Conservation (phyloP, 441 rosid species). For the Gossypium gossypioides region DNA sequence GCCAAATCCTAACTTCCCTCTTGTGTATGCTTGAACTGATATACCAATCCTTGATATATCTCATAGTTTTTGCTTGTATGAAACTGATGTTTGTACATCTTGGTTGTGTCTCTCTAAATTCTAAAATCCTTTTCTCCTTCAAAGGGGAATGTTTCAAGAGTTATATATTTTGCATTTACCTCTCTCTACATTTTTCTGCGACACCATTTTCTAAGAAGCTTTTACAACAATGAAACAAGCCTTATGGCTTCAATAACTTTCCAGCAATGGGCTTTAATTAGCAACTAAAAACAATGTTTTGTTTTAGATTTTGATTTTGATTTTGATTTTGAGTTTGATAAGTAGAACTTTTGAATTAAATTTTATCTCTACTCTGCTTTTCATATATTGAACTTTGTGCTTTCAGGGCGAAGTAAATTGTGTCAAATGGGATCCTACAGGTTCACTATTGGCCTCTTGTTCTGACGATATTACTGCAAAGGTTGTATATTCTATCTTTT, state of each 20-base stretch:
- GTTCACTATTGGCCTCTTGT: conserved; percentile 83
- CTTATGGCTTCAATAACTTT: background rate
- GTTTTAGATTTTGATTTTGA: background rate
- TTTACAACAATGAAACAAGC: background rate
- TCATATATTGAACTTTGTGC: conserved; percentile 15
- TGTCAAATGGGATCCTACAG: conserved; percentile 99
- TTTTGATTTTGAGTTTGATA: background rate
- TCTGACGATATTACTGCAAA: conserved; percentile 91
- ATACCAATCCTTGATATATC: background rate
- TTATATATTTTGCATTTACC: background rate
- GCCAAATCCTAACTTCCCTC: background rate
- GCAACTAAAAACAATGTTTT: background rate
- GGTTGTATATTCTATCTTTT: conserved; percentile 29
- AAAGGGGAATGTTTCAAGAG: background rate
- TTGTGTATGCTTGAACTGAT: background rate
- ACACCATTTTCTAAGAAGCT: background rate
- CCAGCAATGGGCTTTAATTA: background rate
- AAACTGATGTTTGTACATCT: background rate
- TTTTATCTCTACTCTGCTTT: background rate
- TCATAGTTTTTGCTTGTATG: background rate
- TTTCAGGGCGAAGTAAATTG: conserved; percentile 94
- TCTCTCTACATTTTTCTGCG: background rate
- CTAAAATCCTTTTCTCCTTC: background rate
- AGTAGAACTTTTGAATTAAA: background rate
- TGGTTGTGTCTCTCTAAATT: background rate